A percentile compares a stretch with the other conserved stretches of the same genome.
Evolutionary conservation across 805 yeast genomes (phyloP).

Genomic region (Barnettozyma botsteinii): DNA sequence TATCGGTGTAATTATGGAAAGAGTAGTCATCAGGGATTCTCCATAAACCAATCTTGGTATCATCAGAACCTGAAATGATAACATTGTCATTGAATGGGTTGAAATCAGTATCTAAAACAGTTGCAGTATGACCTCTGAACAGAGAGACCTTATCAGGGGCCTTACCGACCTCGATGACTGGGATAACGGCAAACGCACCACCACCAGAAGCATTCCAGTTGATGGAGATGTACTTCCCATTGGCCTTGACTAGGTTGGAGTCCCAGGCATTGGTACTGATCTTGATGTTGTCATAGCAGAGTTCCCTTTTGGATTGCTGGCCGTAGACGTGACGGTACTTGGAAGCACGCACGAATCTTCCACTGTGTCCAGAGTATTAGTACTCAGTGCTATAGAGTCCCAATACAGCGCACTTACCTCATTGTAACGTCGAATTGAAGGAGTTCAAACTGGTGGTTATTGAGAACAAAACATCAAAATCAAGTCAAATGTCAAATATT

Average conservation of each 20-base stretch:
- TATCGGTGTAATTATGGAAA: constrained; percentile 51
- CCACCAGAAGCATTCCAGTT: constrained; percentile 97
- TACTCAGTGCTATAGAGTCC: not conserved
- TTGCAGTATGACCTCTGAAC: constrained; percentile 93
- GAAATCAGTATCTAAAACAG: constrained; percentile 92
- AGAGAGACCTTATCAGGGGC: constrained; percentile 90
- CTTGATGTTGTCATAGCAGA: constrained; percentile 45
- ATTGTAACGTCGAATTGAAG: not conserved
- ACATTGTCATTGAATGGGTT: constrained; percentile 80
- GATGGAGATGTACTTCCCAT: constrained; percentile 79
- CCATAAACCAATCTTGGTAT: constrained; percentile 81
- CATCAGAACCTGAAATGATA: constrained; percentile 77
- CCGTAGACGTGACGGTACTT: constrained; percentile 96
- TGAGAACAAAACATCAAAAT: no score
- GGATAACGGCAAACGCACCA: constrained; percentile 95
- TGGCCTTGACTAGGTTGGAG: constrained; percentile 80
- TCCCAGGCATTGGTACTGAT: constrained; percentile 95
- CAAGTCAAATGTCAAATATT: not conserved
- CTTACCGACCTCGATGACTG: constrained; percentile 80
- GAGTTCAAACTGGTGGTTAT: not conserved
- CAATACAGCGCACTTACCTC: not conserved
- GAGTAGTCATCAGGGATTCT: constrained; percentile 78
- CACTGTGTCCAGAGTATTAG: constrained; percentile 34
- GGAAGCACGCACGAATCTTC: constrained; percentile 91
- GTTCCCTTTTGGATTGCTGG: constrained; percentile 59